A percentile compares a stretch with the other conserved stretches of the same genome.
Conservation (phyloP, 1,139 yeast species). For the Suhomyces guaymorum region DNA sequence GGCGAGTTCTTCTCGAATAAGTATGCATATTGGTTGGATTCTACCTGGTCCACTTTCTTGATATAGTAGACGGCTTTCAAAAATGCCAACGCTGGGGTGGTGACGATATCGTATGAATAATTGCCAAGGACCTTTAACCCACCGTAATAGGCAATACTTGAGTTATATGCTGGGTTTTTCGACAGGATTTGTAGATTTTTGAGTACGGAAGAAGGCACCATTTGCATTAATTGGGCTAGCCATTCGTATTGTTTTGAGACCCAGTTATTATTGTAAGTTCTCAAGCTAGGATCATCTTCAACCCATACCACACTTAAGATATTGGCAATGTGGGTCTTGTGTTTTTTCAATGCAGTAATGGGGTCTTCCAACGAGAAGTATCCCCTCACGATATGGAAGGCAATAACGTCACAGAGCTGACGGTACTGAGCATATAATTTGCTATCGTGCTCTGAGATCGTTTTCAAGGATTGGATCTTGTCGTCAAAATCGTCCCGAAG, state of each 20-base stretch:
- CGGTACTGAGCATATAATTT: slow-evolving; percentile 36
- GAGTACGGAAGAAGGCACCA: slow-evolving; percentile 43
- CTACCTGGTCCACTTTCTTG: slow-evolving; percentile 4
- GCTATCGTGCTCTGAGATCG: slow-evolving; percentile 31
- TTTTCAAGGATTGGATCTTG: slow-evolving; percentile 16
- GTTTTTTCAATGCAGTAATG: slow-evolving; percentile 61
- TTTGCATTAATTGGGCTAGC: slow-evolving; percentile 56
- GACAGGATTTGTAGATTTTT: slow-evolving; percentile 5
- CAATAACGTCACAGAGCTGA: slow-evolving; percentile 55
- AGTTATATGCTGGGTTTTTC: slow-evolving; percentile 11
- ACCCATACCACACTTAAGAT: slow-evolving; percentile 22
- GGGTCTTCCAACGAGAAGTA: slow-evolving; percentile 64
- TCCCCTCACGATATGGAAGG: slow-evolving; percentile 63
- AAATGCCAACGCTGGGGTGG: slow-evolving; percentile 32
- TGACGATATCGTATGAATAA: slow-evolving; percentile 26
- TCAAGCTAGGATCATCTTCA: not conserved
- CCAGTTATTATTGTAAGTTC: slow-evolving; percentile 34
- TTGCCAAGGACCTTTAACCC: slow-evolving; percentile 34
- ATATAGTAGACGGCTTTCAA: slow-evolving; percentile 25
- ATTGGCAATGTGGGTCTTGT: slow-evolving; percentile 59
- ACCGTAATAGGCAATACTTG: slow-evolving; percentile 25
- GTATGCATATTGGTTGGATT: slow-evolving; percentile 8
- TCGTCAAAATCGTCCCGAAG: slow-evolving; percentile 22
- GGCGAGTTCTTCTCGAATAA: slow-evolving; percentile 7
- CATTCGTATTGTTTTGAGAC: slow-evolving; percentile 47